A percentile compares a stretch with the other conserved stretches of the same genome.
These are phyloP conservation scores for Przewalskia tangutica DNA, from an alignment of 257 asterid species.

Conservation along the genomic window DNA sequence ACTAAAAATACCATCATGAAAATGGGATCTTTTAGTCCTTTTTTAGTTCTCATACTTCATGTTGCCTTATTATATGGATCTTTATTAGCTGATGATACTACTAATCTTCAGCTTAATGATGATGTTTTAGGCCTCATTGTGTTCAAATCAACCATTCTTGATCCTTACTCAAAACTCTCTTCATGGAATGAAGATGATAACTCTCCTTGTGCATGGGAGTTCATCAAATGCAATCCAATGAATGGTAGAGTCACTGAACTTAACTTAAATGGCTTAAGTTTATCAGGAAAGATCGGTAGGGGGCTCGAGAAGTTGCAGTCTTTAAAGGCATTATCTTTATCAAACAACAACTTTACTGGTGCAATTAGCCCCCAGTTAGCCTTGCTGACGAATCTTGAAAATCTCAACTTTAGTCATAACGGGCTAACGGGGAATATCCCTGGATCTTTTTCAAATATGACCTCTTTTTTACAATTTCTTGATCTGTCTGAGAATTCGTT, in stretches of 20 bases:
- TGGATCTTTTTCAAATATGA: conserved; percentile 21
- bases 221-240: conserved; percentile 46
- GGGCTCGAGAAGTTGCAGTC: conserved; percentile 61
- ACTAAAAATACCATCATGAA: not conserved
- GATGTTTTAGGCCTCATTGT: conserved; percentile 90
- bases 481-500: conserved; percentile 60
- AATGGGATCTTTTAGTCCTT: not conserved
- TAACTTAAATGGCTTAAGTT: conserved; percentile 40
- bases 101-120: conserved; percentile 48
- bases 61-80: not conserved
- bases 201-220: conserved; percentile 78
- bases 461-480: conserved; percentile 55
- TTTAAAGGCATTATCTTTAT: conserved; percentile 50
- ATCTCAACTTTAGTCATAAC: conserved; percentile 59
- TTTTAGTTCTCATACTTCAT: not conserved
- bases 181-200: conserved; percentile 79
- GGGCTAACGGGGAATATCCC: conserved; percentile 50
- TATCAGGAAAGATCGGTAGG: conserved; percentile 73
- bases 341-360: conserved; percentile 66
- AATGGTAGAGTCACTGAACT: conserved; percentile 49
- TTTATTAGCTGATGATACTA: conserved; percentile 13
- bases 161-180: conserved; percentile 31
- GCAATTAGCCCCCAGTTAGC: conserved; percentile 34
- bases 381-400: conserved; percentile 34
- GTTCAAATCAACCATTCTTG: conserved; percentile 56